Conservation (phyloP, 192 early-diverging fungal species). For the Endogone sp. region DNA sequence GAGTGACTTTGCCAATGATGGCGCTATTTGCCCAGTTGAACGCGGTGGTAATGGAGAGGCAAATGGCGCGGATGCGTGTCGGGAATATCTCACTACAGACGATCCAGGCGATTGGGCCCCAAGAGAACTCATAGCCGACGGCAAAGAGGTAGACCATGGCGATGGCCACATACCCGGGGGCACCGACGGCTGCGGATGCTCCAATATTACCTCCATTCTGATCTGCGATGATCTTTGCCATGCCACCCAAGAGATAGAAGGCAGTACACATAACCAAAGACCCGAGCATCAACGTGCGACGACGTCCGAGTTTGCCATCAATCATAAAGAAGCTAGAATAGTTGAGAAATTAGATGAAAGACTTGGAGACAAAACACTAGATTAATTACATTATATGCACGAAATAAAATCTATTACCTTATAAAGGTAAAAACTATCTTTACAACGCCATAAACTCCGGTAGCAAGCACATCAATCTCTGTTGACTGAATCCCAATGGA, state of each 20-base stretch:
- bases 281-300: constrained; percentile 26
- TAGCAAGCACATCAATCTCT: constrained; percentile 45
- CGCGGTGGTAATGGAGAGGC: constrained; percentile 59
- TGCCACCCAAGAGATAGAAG: constrained; percentile 25
- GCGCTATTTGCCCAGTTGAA: constrained; percentile 78
- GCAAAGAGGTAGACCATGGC: constrained; percentile 48
- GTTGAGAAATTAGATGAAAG: no score
- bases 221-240: constrained; percentile 19
- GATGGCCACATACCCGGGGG: constrained; percentile 16
- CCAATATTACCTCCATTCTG: constrained; percentile 10
- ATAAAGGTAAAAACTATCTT: constrained; percentile 46
- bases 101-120: constrained; percentile 80
- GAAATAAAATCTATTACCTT: no score
- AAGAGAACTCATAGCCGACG: constrained; percentile 65
- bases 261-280: constrained; percentile 17
- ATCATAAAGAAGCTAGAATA: constrained; percentile 27
- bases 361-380: no score
- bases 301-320: constrained; percentile 30
- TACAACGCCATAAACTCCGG: constrained; percentile 44
- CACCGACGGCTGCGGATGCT: not conserved
- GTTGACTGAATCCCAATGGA: constrained; percentile 39
- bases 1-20: constrained; percentile 57
- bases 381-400: no score
- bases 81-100: constrained; percentile 77
- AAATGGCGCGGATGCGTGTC: constrained; percentile 67